Conservation (phyloP, 148 eudicot species). For the Heliosperma pusillum region DNA sequence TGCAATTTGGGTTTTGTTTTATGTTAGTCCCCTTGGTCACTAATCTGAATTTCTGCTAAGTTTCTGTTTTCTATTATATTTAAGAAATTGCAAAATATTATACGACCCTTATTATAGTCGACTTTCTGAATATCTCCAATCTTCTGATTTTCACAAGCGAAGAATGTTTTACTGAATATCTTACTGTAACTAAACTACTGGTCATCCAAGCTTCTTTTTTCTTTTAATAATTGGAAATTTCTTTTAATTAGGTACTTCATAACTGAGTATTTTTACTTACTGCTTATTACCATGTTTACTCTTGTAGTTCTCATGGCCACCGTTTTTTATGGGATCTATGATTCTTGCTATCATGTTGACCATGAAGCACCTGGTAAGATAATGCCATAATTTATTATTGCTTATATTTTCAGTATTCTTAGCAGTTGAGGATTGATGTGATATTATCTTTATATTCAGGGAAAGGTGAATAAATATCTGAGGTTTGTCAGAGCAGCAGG, state of each 20-base stretch:
- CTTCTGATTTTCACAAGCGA: not conserved
- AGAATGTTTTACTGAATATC: not conserved
- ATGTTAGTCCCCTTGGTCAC: not conserved
- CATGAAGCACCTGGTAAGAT: slow-evolving; percentile 92
- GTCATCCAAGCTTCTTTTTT: not conserved
- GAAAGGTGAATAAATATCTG: slow-evolving; percentile 72
- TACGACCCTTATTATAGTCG: not conserved
- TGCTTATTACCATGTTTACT: slow-evolving; percentile 12
- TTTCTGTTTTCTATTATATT: not conserved
- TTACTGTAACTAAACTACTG: not conserved
- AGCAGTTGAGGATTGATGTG: slow-evolving; percentile 2
- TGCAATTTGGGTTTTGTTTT: not conserved
- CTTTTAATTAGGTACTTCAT: not conserved
- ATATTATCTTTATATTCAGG: slow-evolving; percentile 39
- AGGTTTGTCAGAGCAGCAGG: slow-evolving; percentile 87
- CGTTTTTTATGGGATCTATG: slow-evolving; percentile 81
- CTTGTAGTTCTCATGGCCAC: slow-evolving; percentile 93
- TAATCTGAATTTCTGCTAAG: not conserved
- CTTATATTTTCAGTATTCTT: not conserved
- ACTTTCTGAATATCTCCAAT: not conserved
- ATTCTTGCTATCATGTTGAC: slow-evolving; percentile 67
- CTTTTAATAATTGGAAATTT: not conserved
- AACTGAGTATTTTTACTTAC: not conserved
- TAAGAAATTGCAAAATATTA: not conserved
- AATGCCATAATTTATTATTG: not conserved